Conservation (phyloP, 495 filamentous ascomycete species). For the Podospora comata region DNA sequence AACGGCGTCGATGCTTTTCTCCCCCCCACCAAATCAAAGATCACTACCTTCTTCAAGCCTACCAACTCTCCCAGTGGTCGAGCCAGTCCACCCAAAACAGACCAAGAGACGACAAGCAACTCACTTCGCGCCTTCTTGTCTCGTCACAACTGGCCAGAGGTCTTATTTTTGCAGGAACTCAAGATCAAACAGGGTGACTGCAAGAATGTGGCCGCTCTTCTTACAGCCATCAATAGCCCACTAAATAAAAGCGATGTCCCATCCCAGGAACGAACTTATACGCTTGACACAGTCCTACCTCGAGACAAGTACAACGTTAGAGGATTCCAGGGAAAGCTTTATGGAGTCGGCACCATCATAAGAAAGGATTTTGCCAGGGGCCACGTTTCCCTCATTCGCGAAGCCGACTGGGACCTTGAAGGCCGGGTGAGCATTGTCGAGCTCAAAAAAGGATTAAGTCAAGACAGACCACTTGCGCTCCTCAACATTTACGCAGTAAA, state of each 20-base stretch:
- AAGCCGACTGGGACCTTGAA: constrained; percentile 51
- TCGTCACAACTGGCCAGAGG: constrained; percentile 45
- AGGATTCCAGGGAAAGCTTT: constrained; percentile 47
- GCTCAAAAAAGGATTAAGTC: constrained; percentile 10
- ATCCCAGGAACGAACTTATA: constrained; percentile 36
- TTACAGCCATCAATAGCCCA: constrained; percentile 31
- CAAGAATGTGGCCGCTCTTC: constrained; percentile 27
- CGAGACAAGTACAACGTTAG: constrained; percentile 47
- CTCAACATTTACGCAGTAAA: constrained; percentile 54
- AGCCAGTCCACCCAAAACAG: constrained; percentile 6
- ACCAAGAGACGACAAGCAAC: not conserved
- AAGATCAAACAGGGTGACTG: constrained; percentile 44
- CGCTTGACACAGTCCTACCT: constrained; percentile 43
- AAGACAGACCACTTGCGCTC: constrained; percentile 32
- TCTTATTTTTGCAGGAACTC: constrained; percentile 53
- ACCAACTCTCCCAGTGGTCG: constrained; percentile 26
- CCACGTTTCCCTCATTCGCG: constrained; percentile 22
- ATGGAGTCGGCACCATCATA: constrained; percentile 50
- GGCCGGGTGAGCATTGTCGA: constrained; percentile 48
- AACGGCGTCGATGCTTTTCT: constrained; percentile 50
- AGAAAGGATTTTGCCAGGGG: constrained; percentile 39
- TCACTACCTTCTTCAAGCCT: constrained; percentile 44
- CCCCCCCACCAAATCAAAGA: constrained; percentile 26
- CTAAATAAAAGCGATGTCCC: constrained; percentile 25
- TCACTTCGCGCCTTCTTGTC: constrained; percentile 43